Evolutionary conservation across 495 filamentous ascomycete genomes (phyloP), one percentile per base, ranked within the genome.

Genomic region (Penicillium paradoxum): DNA sequence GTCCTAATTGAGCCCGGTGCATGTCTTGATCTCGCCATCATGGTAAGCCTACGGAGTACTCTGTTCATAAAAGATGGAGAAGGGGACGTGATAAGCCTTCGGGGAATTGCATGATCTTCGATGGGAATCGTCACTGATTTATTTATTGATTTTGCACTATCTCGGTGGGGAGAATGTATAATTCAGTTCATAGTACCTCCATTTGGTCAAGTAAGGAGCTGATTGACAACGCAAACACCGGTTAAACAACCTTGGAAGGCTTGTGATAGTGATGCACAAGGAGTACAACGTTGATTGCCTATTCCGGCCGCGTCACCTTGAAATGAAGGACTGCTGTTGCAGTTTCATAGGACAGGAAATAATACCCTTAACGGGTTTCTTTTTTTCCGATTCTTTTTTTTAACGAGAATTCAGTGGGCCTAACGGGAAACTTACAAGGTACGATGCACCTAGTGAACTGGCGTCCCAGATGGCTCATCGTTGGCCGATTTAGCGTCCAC

Each of bases 1-100:
- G 4, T 19, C 54, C 45, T 29, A 29, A 39, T 53, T 47, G 25
- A 54, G 58, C 54, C 46, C 30, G 21, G n/a, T 51, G 58, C 57
- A 56, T 46, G 7, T 11, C 11, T 34, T 5, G 21, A 36, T 51
- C 52, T 38, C 4, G 24, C 13, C 17, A 60, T 60, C 54, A 57
- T 54, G 50, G 30, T 50, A 52, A 7, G 7, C 3, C 3, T 27
- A 3, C 24, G 24, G 24, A 27, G 7, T n/a, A n/a, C n/a, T n/a
- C n/a, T n/a, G n/a, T n/a, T n/a, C n/a, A n/a, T n/a, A n/a, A n/a
- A n/a, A n/a, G n/a, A n/a, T n/a, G n/a, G n/a, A n/a, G n/a, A n/a
- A n/a, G n/a, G n/a, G n/a, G n/a, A n/a, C n/a, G n/a, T n/a, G n/a
- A n/a, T n/a, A n/a, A n/a, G n/a, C 7, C 24, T 40, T 27, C 10